These are phyloP conservation scores for Chenopodium formosanum DNA, from an alignment of 148 eudicot genomes.

Conservation along the genomic window DNA sequence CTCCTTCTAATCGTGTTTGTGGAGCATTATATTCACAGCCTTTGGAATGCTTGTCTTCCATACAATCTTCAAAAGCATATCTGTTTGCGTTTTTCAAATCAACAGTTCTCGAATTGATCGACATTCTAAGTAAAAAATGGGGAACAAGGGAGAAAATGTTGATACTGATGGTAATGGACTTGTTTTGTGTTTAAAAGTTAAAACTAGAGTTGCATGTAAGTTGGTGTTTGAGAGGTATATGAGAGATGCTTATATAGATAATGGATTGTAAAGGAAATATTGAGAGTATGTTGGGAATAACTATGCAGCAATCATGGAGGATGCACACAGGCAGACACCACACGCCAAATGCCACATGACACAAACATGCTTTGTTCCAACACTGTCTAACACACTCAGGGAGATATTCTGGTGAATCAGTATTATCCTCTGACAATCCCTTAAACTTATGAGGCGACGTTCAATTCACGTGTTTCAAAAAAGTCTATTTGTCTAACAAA, in stretches of 20 bases:
- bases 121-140: background rate
- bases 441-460: too few species aligned
- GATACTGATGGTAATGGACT: background rate
- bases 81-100: background rate
- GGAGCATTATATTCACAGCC: background rate
- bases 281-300: background rate
- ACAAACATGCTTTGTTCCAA: background rate
- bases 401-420: slow-evolving; percentile 4
- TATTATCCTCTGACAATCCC: background rate
- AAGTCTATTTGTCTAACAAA: background rate
- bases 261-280: background rate
- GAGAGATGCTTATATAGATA: slow-evolving; percentile 18
- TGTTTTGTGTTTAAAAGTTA: background rate
- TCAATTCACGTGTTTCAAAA: too few species aligned
- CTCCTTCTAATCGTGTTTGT: slow-evolving; percentile 17
- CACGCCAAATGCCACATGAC: slow-evolving; percentile 7
- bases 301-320: slow-evolving; percentile 1
- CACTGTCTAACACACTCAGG: background rate
- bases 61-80: background rate
- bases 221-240: background rate
- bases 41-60: background rate
- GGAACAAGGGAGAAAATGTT: background rate
- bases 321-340: background rate
- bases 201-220: background rate
- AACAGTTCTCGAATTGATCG: background rate